Evolutionary conservation across 768 basidiomycete species (phyloP).

Genomic region (Lepiota venenata): DNA sequence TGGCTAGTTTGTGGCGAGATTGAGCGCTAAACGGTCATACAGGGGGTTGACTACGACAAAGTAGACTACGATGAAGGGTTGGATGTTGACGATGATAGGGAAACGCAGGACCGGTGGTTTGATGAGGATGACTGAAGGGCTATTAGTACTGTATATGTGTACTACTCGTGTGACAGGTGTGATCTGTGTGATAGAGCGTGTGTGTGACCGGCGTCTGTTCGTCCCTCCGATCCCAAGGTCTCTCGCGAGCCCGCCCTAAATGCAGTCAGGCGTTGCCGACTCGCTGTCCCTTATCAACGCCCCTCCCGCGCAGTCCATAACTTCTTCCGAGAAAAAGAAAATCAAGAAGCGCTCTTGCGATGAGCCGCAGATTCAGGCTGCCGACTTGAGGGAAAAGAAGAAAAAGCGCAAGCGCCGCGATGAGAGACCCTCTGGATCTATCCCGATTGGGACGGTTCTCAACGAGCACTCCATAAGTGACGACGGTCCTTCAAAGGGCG

Average conservation of each 20-base stretch:
- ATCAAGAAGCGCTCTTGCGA: slow-evolving; percentile 35
- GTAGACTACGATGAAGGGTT: slow-evolving; percentile 76
- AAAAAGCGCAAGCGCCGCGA: slow-evolving; percentile 29
- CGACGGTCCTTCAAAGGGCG: slow-evolving; percentile 14
- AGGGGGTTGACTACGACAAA: slow-evolving; percentile 68
- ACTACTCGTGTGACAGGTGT: background rate
- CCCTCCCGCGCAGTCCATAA: slow-evolving; percentile 15
- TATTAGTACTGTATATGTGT: background rate
- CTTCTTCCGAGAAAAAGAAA: slow-evolving; percentile 28
- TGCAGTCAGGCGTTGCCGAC: slow-evolving; percentile 25
- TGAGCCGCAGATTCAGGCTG: slow-evolving; percentile 18
- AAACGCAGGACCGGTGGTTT: slow-evolving; percentile 72
- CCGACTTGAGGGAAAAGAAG: slow-evolving; percentile 24
- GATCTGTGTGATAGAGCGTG: background rate
- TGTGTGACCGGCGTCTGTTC: slow-evolving; percentile 12
- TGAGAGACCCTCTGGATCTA: slow-evolving; percentile 10
- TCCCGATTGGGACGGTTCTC: background rate
- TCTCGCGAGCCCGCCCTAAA: slow-evolving; percentile 41
- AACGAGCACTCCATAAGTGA: background rate
- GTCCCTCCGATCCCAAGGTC: slow-evolving; percentile 12
- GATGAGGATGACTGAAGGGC: slow-evolving; percentile 57
- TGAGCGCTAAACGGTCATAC: slow-evolving; percentile 8
- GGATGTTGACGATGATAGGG: slow-evolving; percentile 56
- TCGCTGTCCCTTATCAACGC: slow-evolving; percentile 18
- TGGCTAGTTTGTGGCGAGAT: background rate